These are phyloP conservation scores for Entomortierella beljakovae DNA, from an alignment of 192 early-diverging fungal genomes.

Conservation along the genomic window DNA sequence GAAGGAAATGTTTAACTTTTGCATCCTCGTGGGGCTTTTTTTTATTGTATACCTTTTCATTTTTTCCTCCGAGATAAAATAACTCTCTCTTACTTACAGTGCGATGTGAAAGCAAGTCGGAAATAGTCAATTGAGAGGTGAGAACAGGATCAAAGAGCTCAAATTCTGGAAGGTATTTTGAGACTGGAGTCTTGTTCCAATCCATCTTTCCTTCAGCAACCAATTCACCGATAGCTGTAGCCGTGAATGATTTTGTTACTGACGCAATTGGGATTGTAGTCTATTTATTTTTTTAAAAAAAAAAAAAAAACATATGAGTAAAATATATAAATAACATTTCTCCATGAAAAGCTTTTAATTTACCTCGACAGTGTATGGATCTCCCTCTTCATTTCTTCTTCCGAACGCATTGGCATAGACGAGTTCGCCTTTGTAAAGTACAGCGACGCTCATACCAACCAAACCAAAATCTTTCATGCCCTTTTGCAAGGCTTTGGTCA, in stretches of 20 bases:
- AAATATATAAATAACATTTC: not conserved
- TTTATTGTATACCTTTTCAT: not conserved
- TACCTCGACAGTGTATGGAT: constrained; percentile 18
- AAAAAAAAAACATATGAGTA: not conserved
- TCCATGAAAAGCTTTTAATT: not conserved
- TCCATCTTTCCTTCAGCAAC: constrained; percentile 37
- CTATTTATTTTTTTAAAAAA: constrained; percentile 14
- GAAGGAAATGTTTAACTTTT: not conserved
- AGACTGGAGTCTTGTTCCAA: constrained; percentile 38
- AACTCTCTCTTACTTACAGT: constrained; percentile 12
- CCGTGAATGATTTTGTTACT: constrained; percentile 36
- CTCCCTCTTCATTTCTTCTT: constrained; percentile 5
- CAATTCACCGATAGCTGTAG: constrained; percentile 32
- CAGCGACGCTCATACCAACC: constrained; percentile 22
- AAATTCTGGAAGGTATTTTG: constrained; percentile 29
- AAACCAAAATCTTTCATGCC: not conserved
- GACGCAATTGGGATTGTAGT: constrained; percentile 27
- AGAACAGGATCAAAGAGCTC: constrained; percentile 2
- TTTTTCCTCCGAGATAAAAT: not conserved
- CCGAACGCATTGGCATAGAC: constrained; percentile 20
- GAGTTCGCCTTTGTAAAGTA: constrained; percentile 11
- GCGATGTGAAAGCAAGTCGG: constrained; percentile 35
- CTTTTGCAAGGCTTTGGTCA: constrained; percentile 1
- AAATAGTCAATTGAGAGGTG: constrained; percentile 19
- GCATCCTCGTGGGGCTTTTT: not conserved